Conservation (phyloP, 2,329 filamentous ascomycete genomes). For the Pestalotiopsis fici region DNA sequence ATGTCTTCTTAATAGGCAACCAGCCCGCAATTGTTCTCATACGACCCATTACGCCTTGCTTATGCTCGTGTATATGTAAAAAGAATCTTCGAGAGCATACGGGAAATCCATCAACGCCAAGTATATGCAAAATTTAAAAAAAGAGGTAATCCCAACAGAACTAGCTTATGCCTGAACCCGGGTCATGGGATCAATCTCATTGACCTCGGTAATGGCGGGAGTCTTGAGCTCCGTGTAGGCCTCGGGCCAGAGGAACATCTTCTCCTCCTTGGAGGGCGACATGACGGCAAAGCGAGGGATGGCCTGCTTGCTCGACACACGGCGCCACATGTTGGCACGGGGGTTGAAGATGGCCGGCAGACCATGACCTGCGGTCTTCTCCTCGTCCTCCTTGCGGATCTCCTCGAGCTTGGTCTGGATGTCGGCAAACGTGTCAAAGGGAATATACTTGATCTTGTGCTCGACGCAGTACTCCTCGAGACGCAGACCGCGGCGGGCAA, state of each 20-base stretch:
- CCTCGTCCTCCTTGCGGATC: conserved; percentile 60
- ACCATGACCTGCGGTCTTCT: conserved; percentile 61
- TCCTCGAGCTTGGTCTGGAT: conserved; percentile 61
- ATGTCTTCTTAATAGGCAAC: background rate
- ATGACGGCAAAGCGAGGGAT: conserved; percentile 36
- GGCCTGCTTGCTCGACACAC: conserved; percentile 58
- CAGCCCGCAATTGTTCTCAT: background rate
- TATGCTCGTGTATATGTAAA: background rate
- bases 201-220: conserved; percentile 18
- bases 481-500: conserved; percentile 63
- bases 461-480: conserved; percentile 68
- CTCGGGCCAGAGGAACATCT: conserved; percentile 65
- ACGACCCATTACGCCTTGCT: background rate
- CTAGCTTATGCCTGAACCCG: conserved; percentile 9
- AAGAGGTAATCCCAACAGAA: background rate
- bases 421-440: conserved; percentile 68
- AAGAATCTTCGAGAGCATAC: background rate
- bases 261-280: conserved; percentile 55
- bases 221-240: conserved; percentile 49
- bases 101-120: background rate
- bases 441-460: conserved; percentile 59
- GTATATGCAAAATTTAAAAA: background rate
- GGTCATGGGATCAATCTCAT: conserved; percentile 9
- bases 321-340: conserved; percentile 67
- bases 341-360: conserved; percentile 66